Evolutionary conservation across 2,329 filamentous ascomycete species (phyloP), one percentile per base, ranked within the genome.

Genomic region (Microsporum canis): DNA sequence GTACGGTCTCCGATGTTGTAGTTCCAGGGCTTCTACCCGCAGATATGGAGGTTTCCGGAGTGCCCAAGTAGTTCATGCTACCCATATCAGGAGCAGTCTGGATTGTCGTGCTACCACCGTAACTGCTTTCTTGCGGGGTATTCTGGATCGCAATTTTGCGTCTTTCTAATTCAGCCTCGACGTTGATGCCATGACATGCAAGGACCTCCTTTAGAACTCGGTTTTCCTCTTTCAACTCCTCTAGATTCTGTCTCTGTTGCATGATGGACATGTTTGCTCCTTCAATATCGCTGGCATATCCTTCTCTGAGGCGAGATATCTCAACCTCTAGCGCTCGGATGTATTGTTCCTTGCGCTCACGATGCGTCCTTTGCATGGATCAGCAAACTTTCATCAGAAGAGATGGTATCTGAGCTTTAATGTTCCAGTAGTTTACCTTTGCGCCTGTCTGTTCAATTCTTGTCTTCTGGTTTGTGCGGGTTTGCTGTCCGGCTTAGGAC

Each of bases 401-500:
- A 36, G 1, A 57, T 45, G n/a, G 31, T 43, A 53, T 12, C 23
- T 17, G 33, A 33, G 33, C 4, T 12, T 8, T 6, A n/a, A 56
- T 51, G 31, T 8, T 6, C 31, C 23, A 12, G 23, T 45, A 47
- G 57, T 75, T 67, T 83, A 95, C 91, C 91, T 87, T 75, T 97
- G 94, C 34, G 94, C 94, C 77, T 97, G 92, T 65, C 94, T 84
- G 72, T 97, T 97, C 63, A 97, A 78, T 74, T 97, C 92, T 72
- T 97, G 94, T 65, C 92, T 84, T 64, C 92, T 83, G 23, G 92
- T 97, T 69, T 96, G 77, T 51, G 94, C 92, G 17, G 94, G 94
- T 72, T 95, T 96, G 78, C 88, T 95, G 73, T 97, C 94, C 23
- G 94, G 94, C 73, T 97, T 97, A 0, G 94, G 94, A 1, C 94